These are phyloP conservation scores for Bidens hawaiensis DNA, from an alignment of 140 eudicot genomes.

Conservation along the genomic window DNA sequence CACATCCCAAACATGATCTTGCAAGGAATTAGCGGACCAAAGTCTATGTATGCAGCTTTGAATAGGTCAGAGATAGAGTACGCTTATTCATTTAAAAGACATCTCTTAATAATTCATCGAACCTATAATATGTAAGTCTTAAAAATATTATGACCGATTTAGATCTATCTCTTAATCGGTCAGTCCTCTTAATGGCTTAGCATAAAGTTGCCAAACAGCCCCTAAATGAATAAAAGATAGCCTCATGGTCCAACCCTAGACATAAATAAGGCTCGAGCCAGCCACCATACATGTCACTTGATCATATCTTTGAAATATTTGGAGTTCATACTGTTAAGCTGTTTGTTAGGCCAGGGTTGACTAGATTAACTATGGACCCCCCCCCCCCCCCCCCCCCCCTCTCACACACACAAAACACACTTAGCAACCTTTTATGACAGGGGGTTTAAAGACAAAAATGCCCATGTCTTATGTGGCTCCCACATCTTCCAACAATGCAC, in stretches of 20 bases:
- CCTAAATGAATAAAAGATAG: too few species aligned
- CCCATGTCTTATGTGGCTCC: conserved; percentile 17
- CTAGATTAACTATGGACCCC: not conserved
- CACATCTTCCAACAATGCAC: not conserved
- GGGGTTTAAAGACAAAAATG: conserved; percentile 22
- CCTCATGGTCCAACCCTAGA: not conserved
- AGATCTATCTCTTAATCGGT: too few species aligned
- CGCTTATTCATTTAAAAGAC: too few species aligned
- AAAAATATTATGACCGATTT: too few species aligned
- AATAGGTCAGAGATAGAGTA: too few species aligned
- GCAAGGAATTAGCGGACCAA: not conserved
- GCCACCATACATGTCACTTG: not conserved
- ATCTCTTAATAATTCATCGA: too few species aligned
- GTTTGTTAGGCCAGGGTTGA: not conserved
- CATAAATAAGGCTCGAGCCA: not conserved
- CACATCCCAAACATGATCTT: not conserved
- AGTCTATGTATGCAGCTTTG: not conserved
- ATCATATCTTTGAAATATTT: not conserved
- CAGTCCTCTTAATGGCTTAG: too few species aligned
- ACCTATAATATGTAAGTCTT: too few species aligned
- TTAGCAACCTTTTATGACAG: conserved; percentile 3
- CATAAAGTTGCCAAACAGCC: too few species aligned
- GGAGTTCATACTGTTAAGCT: not conserved
- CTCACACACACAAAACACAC: not conserved
- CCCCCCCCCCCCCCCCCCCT: not conserved